Evolutionary conservation across 805 yeast genomes (phyloP).

Genomic region (Cyberlindnera mississippiensis): DNA sequence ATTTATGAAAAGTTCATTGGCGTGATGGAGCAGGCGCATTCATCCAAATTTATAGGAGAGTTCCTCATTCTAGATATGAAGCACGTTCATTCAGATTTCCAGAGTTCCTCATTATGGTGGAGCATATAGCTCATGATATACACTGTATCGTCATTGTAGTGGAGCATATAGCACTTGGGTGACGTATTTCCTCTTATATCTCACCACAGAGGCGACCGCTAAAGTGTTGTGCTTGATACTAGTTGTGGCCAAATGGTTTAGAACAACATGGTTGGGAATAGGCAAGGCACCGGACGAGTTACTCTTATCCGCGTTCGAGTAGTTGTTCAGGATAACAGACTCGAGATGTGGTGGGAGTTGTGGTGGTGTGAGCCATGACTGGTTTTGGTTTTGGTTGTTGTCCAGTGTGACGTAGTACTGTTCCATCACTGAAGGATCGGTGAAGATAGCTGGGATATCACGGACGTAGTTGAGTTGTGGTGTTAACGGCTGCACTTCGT

Average conservation of each 20-base stretch:
- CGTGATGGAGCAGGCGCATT: too few species aligned
- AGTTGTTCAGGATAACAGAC: constrained; percentile 83
- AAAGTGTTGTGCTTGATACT: constrained; percentile 89
- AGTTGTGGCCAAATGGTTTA: constrained; percentile 94
- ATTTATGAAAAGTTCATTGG: too few species aligned
- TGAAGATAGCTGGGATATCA: constrained; percentile 77
- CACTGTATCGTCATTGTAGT: constrained; percentile 37
- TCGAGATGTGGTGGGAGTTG: constrained; percentile 96
- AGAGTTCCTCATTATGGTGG: too few species aligned
- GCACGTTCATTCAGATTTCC: too few species aligned
- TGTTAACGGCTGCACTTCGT: constrained; percentile 46
- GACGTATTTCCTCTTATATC: constrained; percentile 84
- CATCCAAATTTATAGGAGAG: too few species aligned
- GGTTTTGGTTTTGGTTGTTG: constrained; percentile 59
- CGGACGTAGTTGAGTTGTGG: constrained; percentile 44
- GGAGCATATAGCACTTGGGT: constrained; percentile 94
- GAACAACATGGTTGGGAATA: constrained; percentile 90
- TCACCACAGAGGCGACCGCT: constrained; percentile 87
- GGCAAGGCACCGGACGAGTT: constrained; percentile 87
- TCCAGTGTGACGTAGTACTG: constrained; percentile 77
- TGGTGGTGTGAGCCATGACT: constrained; percentile 79
- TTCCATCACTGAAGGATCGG: constrained; percentile 85
- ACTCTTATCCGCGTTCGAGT: constrained; percentile 55
- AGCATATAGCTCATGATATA: too few species aligned
- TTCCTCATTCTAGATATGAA: too few species aligned